Conservation (phyloP, 2,329 filamentous ascomycete genomes). For the Pestalotiopsis sp. region DNA sequence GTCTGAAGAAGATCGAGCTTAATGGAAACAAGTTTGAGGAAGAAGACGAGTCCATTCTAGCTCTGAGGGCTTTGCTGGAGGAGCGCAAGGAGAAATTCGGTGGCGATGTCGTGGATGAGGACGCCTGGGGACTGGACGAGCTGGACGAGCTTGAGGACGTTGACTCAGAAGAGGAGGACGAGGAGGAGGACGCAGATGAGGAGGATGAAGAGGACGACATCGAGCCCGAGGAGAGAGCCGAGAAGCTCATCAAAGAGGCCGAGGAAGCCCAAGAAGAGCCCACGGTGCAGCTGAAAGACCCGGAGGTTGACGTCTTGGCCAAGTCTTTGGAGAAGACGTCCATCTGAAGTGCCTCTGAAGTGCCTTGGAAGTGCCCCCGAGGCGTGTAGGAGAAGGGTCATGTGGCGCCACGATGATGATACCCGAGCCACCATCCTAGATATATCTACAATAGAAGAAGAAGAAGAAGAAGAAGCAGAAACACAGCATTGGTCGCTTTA, state of each 20-base stretch:
- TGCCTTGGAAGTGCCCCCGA: neutral
- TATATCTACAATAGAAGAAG: neutral
- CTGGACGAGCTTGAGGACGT: slow-evolving; percentile 83
- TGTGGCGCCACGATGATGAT: slow-evolving; percentile 2
- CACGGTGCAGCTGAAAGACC: slow-evolving; percentile 69
- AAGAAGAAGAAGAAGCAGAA: neutral
- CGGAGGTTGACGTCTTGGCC: slow-evolving; percentile 80
- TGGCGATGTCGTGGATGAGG: slow-evolving; percentile 70
- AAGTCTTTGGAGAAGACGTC: slow-evolving; percentile 73
- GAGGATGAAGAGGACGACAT: slow-evolving; percentile 61
- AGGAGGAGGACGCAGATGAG: slow-evolving; percentile 68
- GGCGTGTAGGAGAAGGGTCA: neutral
- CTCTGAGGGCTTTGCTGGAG: slow-evolving; percentile 71
- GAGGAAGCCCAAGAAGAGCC: slow-evolving; percentile 75
- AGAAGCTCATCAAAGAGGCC: slow-evolving; percentile 70
- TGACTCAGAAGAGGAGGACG: slow-evolving; percentile 69
- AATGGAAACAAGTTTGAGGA: slow-evolving; percentile 96
- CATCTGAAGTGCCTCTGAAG: slow-evolving; percentile 38
- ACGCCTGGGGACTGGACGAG: slow-evolving; percentile 83
- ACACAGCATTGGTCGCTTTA: neutral
- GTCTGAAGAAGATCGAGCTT: slow-evolving; percentile 82
- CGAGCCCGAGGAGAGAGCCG: slow-evolving; percentile 63
- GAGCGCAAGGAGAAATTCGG: slow-evolving; percentile 75
- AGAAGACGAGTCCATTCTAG: slow-evolving; percentile 73
- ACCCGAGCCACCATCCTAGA: slow-evolving; percentile 10